Conservation (phyloP, 306 rosid species). For the Begonia loranthoides region DNA sequence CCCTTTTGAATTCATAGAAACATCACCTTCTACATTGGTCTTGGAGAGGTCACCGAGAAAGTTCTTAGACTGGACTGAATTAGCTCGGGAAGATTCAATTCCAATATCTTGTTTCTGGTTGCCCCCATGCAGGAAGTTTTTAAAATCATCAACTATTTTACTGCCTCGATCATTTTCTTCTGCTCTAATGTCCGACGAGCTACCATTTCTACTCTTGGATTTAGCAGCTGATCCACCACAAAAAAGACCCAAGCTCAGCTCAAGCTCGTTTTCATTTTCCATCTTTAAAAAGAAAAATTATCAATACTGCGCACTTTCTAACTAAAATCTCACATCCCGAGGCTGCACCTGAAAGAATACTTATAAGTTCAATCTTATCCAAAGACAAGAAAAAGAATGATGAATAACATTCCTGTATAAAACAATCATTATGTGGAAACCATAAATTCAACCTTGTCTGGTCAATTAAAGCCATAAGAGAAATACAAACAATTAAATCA, state of each 20-base stretch:
- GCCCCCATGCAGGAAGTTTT: conserved; percentile 49
- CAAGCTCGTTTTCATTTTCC: conserved; percentile 93
- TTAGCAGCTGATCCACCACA: conserved; percentile 70
- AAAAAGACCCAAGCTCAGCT: conserved; percentile 90
- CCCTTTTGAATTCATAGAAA: conserved; percentile 49
- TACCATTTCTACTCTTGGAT: conserved; percentile 60
- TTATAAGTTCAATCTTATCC: too few relatives aligned
- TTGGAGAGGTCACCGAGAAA: conserved; percentile 83
- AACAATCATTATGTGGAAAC: too few relatives aligned
- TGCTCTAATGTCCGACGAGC: conserved; percentile 37
- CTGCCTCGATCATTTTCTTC: conserved; percentile 67
- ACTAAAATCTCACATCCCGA: too few relatives aligned
- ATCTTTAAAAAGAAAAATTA: conserved; percentile 19
- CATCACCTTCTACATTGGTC: conserved; percentile 36
- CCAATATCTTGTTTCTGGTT: conserved; percentile 54
- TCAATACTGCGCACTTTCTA: too few relatives aligned
- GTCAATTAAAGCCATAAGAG: too few relatives aligned
- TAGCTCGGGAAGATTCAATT: conserved; percentile 35
- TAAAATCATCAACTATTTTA: conserved; percentile 66
- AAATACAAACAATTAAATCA: too few relatives aligned
- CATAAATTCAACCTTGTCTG: too few relatives aligned
- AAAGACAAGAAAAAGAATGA: too few relatives aligned
- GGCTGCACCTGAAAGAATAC: too few relatives aligned
- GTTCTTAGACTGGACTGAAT: conserved; percentile 47
- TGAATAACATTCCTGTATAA: too few relatives aligned